phyloP scores from a whole-genome alignment of 176 grass and related monocot species.

The Musa troglodytarum region DNA sequence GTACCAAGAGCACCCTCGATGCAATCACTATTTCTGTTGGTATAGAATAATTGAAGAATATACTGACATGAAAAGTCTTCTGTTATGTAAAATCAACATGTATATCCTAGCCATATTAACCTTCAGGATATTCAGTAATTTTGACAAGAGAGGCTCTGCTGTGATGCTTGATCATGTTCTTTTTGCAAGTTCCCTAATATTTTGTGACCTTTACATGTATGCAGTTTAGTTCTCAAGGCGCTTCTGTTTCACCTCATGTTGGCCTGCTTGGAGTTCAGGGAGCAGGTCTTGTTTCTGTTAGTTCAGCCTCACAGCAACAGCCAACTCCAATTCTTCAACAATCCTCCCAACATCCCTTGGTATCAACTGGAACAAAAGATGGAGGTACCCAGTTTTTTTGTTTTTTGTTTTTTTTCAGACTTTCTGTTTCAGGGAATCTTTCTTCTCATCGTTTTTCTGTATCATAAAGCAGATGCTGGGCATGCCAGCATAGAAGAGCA shows the following conservation, averaged over 20 bases:
- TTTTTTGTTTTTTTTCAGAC: neutral
- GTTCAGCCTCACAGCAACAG: constrained; percentile 22
- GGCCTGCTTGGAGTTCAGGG: constrained; percentile 51
- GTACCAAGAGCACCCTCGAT: too few species aligned
- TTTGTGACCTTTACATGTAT: constrained; percentile 11
- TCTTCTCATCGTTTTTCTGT: neutral
- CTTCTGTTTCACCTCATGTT: constrained; percentile 52
- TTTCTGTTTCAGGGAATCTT: neutral
- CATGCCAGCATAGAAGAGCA: constrained; percentile 62
- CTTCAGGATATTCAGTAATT: too few species aligned
- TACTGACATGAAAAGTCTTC: too few species aligned
- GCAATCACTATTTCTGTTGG: too few species aligned
- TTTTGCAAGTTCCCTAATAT: constrained; percentile 8
- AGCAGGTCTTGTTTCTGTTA: constrained; percentile 47
- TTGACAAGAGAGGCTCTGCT: too few species aligned
- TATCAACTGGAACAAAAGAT: constrained; percentile 21
- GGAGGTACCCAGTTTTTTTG: constrained; percentile 4
- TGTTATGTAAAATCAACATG: too few species aligned
- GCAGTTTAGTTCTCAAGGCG: constrained; percentile 77
- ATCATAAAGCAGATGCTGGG: constrained; percentile 39
- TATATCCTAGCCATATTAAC: too few species aligned
- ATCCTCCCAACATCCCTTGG: constrained; percentile 14
- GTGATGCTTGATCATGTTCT: too few species aligned
- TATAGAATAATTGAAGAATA: too few species aligned
- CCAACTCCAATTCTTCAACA: constrained; percentile 25